phyloP scores from a whole-genome alignment of 2,329 filamentous ascomycete species.

The Colletotrichum incanum region DNA sequence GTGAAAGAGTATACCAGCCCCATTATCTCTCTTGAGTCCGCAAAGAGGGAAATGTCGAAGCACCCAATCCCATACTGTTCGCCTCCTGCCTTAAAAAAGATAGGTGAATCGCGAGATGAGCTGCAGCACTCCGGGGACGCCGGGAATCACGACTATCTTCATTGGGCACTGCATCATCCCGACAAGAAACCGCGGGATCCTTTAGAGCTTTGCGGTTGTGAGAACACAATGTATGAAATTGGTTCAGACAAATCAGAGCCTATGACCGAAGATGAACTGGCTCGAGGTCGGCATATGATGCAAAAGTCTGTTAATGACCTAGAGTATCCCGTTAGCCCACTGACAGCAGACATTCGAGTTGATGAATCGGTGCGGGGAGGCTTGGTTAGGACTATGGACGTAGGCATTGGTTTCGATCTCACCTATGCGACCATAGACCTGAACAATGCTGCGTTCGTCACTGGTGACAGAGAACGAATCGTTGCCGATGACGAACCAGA shows the following conservation, averaged over 20 bases:
- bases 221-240: not conserved
- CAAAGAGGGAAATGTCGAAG: not conserved
- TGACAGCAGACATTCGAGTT: not conserved
- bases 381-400: not conserved
- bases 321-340: not conserved
- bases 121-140: constrained; percentile 26
- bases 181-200: not conserved
- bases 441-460: not conserved
- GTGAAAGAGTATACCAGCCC: not conserved
- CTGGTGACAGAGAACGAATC: not conserved
- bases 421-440: not conserved
- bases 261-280: not conserved
- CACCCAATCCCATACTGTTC: not conserved
- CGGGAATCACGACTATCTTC: constrained; percentile 21
- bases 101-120: not conserved
- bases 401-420: too few species aligned
- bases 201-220: constrained; percentile 20
- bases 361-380: not conserved
- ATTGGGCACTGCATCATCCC: constrained; percentile 20
- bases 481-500: not conserved
- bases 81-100: not conserved
- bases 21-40: not conserved
- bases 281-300: not conserved
- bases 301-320: not conserved
- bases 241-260: not conserved